A percentile compares a stretch with the other conserved stretches of the same genome.
Conservation (phyloP, 257 asterid species). For the Solanum sejunctum region DNA sequence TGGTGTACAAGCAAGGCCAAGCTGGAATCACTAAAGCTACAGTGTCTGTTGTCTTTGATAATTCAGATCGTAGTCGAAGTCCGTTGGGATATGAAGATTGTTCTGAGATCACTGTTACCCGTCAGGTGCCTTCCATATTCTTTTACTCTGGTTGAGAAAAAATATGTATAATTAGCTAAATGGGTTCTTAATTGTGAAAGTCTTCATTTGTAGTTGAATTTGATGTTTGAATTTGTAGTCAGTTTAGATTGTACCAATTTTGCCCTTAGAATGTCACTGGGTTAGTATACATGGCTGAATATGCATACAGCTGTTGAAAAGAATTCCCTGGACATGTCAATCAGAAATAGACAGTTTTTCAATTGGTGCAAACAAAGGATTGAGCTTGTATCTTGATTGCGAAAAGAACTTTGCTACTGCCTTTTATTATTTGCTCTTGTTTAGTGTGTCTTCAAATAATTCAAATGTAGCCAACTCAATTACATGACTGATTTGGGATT, state of each 20-base stretch:
- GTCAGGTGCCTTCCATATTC: conserved; percentile 49
- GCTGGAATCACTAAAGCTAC: conserved; percentile 99
- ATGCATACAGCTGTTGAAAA: neutral
- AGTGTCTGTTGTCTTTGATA: conserved; percentile 84
- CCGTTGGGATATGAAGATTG: conserved; percentile 94
- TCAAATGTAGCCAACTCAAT: neutral
- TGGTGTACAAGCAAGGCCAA: conserved; percentile 98
- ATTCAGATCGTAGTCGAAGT: conserved; percentile 69
- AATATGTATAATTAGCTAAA: neutral
- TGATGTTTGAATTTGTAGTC: neutral
- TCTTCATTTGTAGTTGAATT: neutral
- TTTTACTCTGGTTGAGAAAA: neutral
- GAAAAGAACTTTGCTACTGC: neutral
- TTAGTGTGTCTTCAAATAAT: neutral
- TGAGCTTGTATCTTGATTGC: neutral
- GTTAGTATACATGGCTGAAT: neutral
- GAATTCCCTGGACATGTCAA: neutral
- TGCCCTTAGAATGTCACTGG: neutral
- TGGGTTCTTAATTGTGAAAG: neutral
- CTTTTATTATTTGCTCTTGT: neutral
- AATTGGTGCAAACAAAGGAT: neutral
- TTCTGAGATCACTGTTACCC: conserved; percentile 86
- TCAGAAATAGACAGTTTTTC: neutral
- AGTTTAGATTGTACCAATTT: neutral
- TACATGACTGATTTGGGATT: neutral